phyloP scores from a whole-genome alignment of 805 yeast species.

The Suhomyces kilbournensis region DNA sequence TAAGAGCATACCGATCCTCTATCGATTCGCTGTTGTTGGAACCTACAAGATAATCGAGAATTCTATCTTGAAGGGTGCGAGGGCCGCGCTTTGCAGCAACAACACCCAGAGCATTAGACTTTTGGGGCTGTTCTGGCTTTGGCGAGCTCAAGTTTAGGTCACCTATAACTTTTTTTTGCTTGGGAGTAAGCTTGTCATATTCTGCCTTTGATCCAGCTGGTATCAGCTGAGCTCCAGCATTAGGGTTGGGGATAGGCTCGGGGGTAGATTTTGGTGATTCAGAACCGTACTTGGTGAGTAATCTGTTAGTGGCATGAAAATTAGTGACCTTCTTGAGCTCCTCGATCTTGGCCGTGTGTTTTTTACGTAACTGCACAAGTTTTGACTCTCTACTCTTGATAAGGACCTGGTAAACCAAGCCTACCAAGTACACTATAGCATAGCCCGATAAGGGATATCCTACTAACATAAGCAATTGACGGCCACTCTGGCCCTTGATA shows the following conservation, averaged over 20 bases:
- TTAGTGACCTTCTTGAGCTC: slow-evolving; percentile 71
- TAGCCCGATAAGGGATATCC: slow-evolving; percentile 23
- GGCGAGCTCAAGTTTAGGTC: slow-evolving; percentile 1
- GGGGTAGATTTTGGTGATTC: background rate
- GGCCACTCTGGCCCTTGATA: slow-evolving; percentile 21
- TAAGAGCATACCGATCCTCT: slow-evolving; percentile 64
- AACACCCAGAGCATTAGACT: background rate
- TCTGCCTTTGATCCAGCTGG: background rate
- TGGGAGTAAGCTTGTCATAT: background rate
- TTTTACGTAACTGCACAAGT: slow-evolving; percentile 31
- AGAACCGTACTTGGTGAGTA: slow-evolving; percentile 54
- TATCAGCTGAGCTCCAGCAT: background rate
- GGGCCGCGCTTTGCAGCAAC: background rate
- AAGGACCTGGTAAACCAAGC: slow-evolving; percentile 16
- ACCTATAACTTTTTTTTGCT: slow-evolving; percentile 2
- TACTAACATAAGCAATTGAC: slow-evolving; percentile 13
- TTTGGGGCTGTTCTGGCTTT: background rate
- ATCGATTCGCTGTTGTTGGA: slow-evolving; percentile 65
- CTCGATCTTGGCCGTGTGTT: slow-evolving; percentile 56
- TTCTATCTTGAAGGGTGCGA: slow-evolving; percentile 33
- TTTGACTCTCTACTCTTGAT: slow-evolving; percentile 19
- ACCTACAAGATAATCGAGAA: slow-evolving; percentile 39
- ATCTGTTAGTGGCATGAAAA: slow-evolving; percentile 70
- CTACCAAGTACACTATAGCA: slow-evolving; percentile 15
- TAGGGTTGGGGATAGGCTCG: background rate